These are phyloP conservation scores for Mikania micrantha DNA, from an alignment of 129 eudicot genomes.

Conservation along the genomic window DNA sequence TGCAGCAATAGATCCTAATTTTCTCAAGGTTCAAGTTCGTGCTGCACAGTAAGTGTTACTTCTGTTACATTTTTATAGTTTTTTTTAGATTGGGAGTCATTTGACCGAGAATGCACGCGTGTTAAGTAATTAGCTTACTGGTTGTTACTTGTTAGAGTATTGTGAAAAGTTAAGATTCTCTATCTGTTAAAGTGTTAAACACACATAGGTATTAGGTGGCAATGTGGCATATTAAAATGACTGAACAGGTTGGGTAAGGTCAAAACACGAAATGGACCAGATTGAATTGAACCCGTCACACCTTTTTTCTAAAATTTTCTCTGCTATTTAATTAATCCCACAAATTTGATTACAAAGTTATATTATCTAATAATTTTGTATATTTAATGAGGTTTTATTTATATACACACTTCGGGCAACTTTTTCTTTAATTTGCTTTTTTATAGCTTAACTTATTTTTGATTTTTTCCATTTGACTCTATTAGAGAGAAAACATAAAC, in stretches of 20 bases:
- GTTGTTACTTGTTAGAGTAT: slow-evolving; percentile 3
- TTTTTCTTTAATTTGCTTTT: not conserved
- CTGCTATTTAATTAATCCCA: not conserved
- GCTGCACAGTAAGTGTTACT: slow-evolving; percentile 72
- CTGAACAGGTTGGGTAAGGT: too few relatives aligned
- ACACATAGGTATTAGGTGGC: not conserved
- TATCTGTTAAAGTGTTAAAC: not conserved
- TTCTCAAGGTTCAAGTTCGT: slow-evolving; percentile 79
- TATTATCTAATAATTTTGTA: not conserved
- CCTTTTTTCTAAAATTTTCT: not conserved
- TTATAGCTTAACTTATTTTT: not conserved
- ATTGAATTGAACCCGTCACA: not conserved
- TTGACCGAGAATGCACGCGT: not conserved
- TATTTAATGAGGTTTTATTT: not conserved
- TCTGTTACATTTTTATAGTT: not conserved
- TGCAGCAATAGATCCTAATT: slow-evolving; percentile 77
- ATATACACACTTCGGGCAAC: not conserved
- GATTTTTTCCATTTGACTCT: not conserved
- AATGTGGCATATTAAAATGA: not conserved
- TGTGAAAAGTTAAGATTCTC: not conserved
- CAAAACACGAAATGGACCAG: not conserved
- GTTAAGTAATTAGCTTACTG: not conserved
- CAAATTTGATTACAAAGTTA: not conserved
- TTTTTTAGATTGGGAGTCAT: not conserved
- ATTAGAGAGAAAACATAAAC: not conserved